Evolutionary conservation across 352 stramenopile genomes (phyloP), one percentile per base, ranked within the genome.

Genomic region (Pythium rishiriense): DNA sequence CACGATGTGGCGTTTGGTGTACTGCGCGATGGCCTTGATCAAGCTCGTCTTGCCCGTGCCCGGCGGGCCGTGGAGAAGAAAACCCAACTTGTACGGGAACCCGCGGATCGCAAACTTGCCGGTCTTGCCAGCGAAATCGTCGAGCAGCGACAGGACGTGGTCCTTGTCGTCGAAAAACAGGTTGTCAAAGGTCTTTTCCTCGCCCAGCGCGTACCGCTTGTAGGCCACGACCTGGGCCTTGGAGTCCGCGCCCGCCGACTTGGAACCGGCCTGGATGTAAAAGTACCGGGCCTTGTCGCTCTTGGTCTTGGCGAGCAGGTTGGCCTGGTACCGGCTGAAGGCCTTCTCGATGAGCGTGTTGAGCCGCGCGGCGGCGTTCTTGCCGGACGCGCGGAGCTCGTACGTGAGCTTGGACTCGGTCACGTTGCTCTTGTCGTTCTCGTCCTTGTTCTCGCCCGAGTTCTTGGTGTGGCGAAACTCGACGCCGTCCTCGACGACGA

Each of bases 11-110:
- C 80, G 77, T n/a, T 76, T 74, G 19, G 87, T 78, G 68, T 85
- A 62, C 24, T 90, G 76, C n/a, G 90, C 87, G 9, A 97, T 66
- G 11, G 85, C 83, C 64, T 91, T 89, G 78, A 91, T 94, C 0
- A 96, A 56, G 53, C 70, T 90, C 8, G 90, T 97, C 72, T 97
- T 97, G 39, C 87, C 79, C 22, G 81, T 94, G 28, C 88, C 88
- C 21, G 88, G 87, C 15, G 85, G 82, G 0, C 90, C 90, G 46
- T 96, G 74, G 2, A 97, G 66, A 29, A 97, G 70, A 0, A 97
- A 80, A 0, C 69, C 87, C 56, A 78, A 78, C 69, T 95, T 96
- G 70, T 95, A 83, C 24, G 88, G 88, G 54, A 91, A 96, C 14
- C 88, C 88, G 21, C 62, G 58, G 73, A 96, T 91, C 19, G 70